Base-by-base conservation (phyloP, 73 alveolate genomes). In the Breviolum minutum region DNA sequence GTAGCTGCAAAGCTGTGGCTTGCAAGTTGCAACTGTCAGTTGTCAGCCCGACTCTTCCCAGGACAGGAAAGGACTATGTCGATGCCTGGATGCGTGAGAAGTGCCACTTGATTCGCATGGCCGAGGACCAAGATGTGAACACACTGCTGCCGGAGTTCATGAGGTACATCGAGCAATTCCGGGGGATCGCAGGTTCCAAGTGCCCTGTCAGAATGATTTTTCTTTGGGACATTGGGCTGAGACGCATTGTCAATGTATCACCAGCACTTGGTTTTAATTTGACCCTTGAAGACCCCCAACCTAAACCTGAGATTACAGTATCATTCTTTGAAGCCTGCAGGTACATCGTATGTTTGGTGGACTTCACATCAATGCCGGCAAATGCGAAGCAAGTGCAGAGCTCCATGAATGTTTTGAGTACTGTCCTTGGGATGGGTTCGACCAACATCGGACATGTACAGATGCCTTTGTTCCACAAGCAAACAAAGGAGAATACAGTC, bases 1-100 rank as follows among this genome's bases (percentile, higher is more conserved):
- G 54, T 40, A 40, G 54, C 54, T 40, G 54, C 54, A 40, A 40
- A 40, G 54, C 54, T 40, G 54, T 3, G 54, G 54, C 54, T 40
- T 40, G 54, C 54, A 40, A 40, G 54, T 40, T 40, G 54, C 54
- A 40, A 40, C 54, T 40, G 54, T 40, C 54, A 40, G 54, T 40
- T 40, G 54, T 3, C 54, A 3, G 54, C 54, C 54, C 54, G 54
- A 40, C 54, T 40, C 54, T 40, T 32, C 4, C 7, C 63, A 79
- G 87, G 87, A 79, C n/a, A 3, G 87, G 87, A 0, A 79, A 79
- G 87, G 30, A 32, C 2, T 64, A 79, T 32, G 87, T 79, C 2
- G 87, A 79, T n/a, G 48, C 11, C 30, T 79, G 87, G 87, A 79
- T 79, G 87, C 30, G 14, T 0, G 87, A 79, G 87, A 79, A 79